phyloP scores from a whole-genome alignment of 2,329 filamentous ascomycete genomes.

The Cryphonectria japonica region DNA sequence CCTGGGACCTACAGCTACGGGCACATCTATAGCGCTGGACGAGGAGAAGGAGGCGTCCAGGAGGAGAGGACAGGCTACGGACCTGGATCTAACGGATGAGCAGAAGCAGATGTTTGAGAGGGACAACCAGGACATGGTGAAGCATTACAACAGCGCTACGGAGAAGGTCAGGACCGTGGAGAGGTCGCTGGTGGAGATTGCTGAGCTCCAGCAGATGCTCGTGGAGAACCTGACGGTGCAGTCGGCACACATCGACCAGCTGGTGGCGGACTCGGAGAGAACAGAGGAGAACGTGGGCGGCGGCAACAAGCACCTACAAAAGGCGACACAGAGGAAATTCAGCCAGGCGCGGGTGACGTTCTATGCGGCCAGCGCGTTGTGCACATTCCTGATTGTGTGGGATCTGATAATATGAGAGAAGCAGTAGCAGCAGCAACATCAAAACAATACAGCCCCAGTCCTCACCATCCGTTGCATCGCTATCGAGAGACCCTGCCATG shows the following conservation, averaged over 20 bases:
- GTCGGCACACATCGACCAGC: constrained; percentile 84
- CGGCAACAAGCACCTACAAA: constrained; percentile 90
- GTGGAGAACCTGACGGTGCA: constrained; percentile 85
- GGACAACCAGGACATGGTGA: constrained; percentile 90
- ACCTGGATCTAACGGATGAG: constrained; percentile 72
- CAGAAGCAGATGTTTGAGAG: constrained; percentile 92
- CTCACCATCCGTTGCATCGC: not conserved
- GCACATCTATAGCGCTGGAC: constrained; percentile 24
- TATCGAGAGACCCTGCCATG: not conserved
- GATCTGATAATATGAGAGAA: constrained; percentile 63
- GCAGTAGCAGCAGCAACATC: not conserved
- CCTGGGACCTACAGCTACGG: constrained; percentile 12
- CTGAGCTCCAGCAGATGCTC: constrained; percentile 86
- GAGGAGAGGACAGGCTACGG: constrained; percentile 33
- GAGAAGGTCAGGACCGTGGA: constrained; percentile 93
- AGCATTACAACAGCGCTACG: constrained; percentile 91
- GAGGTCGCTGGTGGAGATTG: constrained; percentile 88
- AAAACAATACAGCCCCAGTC: not conserved
- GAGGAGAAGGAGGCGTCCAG: constrained; percentile 30
- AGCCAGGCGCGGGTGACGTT: constrained; percentile 80
- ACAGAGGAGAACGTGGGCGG: constrained; percentile 86
- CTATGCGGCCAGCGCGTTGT: constrained; percentile 76
- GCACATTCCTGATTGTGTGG: constrained; percentile 75
- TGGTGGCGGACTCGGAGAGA: constrained; percentile 80
- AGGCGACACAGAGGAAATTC: constrained; percentile 68